Evolutionary conservation across 2,329 filamentous ascomycete genomes (phyloP), one percentile per base, ranked within the genome.

Genomic region (Pseudocercospora eumusae): DNA sequence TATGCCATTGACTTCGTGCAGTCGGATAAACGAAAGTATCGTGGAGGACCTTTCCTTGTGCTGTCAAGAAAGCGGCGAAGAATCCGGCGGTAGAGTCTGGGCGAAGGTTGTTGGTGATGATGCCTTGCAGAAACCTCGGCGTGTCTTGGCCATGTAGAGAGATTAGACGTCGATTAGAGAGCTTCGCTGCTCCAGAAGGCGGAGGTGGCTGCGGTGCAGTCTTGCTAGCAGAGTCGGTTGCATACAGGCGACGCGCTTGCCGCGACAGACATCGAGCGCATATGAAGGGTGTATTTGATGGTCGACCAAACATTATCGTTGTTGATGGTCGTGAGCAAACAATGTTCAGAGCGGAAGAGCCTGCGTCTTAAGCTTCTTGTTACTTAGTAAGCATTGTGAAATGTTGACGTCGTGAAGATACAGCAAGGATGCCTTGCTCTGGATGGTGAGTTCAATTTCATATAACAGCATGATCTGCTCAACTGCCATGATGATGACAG

Each of bases 11-110:
- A 8, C 74, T 70, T 20, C 73, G 71, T 50, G 77, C 71, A 66
- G 85, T 78, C 0, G 87, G 88, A 80, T 96, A 97, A 53, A 99
- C 82, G 76, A 98, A 96, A 57, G 92, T 89, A 78, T 99, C 95
- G 79, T 93, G 86, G 47, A 97, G 80, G 9, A 99, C 84, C 61
- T 93, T 86, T 45, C 95, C 95, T 33, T 77, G 76, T 7, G 93
- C 91, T 68, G 90, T 96, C 45, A 99, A 82, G 71, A 99, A 96
- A 0, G 88, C 91, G 6, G 89, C 83, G 77, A 96, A 98, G 75
- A 89, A 87, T 3, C 86, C 88, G 0, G 79, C 77, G 3, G 68
- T 71, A 23, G 76, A 75, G 1, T 77, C 65, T 0, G 83, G 77
- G 57, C 85, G 75, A 65, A 92, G 84, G 65, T 88, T 89, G 65